A percentile compares a stretch with the other conserved stretches of the same genome.
These are phyloP conservation scores for Chaetomium tenue DNA, from an alignment of 495 filamentous ascomycete genomes.

Conservation along the genomic window DNA sequence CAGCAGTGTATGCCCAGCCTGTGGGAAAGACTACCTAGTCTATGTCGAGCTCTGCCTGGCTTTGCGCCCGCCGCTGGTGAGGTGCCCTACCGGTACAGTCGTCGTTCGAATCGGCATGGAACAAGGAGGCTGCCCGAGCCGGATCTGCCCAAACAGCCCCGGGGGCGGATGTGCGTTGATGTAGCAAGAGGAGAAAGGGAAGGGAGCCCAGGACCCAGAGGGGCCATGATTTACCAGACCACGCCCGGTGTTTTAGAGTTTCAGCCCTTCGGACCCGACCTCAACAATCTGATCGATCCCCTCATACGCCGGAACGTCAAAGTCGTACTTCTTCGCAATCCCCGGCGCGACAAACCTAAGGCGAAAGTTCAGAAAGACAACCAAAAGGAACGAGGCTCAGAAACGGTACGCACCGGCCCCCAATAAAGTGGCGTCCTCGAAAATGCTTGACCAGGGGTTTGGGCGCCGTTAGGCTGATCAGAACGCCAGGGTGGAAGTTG, in stretches of 20 bases:
- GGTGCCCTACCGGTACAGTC: constrained; percentile 41
- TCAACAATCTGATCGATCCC: constrained; percentile 91
- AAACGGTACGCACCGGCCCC: constrained; percentile 58
- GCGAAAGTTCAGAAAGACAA: constrained; percentile 25
- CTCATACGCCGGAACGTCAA: constrained; percentile 79
- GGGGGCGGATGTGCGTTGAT: constrained; percentile 48
- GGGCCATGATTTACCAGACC: not conserved
- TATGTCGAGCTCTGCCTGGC: constrained; percentile 51
- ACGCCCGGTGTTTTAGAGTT: constrained; percentile 44
- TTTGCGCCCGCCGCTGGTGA: constrained; percentile 45
- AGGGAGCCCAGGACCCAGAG: not conserved
- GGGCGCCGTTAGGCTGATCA: constrained; percentile 90
- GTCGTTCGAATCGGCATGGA: constrained; percentile 43
- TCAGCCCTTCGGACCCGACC: constrained; percentile 58
- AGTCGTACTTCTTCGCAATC: constrained; percentile 83
- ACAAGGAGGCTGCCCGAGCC: constrained; percentile 49
- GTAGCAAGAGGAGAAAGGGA: constrained; percentile 27
- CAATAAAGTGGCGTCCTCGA: constrained; percentile 82
- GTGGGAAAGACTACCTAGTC: constrained; percentile 52
- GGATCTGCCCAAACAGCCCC: constrained; percentile 50
- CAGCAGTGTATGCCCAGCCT: constrained; percentile 50
- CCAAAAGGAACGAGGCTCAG: not conserved
- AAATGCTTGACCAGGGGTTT: constrained; percentile 90
- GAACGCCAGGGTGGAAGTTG: constrained; percentile 69
- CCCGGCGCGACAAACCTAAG: constrained; percentile 71